Conservation (phyloP, 345 rosid species). For the Populus nigra region DNA sequence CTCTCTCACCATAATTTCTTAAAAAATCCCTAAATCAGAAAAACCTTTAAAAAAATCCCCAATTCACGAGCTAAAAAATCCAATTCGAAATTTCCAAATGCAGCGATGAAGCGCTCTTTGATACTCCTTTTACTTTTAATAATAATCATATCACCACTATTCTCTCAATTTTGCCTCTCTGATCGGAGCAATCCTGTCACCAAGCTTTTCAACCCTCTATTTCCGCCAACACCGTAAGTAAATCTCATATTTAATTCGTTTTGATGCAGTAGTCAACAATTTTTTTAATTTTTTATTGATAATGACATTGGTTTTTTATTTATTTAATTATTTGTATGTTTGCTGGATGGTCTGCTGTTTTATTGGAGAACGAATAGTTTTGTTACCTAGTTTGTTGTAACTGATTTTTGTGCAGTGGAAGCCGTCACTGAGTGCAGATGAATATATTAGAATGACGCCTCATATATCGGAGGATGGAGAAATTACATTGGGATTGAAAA, state of each 20-base stretch:
- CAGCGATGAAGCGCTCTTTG: slow-evolving; percentile 47
- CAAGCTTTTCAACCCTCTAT: slow-evolving; percentile 24
- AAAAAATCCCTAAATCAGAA: not conserved
- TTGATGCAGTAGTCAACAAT: not conserved
- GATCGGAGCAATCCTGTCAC: slow-evolving; percentile 17
- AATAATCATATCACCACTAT: slow-evolving; percentile 37
- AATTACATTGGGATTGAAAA: slow-evolving; percentile 23
- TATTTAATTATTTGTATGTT: not conserved
- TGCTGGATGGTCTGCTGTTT: not conserved
- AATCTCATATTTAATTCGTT: not conserved
- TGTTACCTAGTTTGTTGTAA: not conserved
- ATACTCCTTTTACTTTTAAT: slow-evolving; percentile 34
- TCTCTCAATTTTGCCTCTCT: slow-evolving; percentile 38
- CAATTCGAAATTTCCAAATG: not conserved
- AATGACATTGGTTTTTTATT: not conserved
- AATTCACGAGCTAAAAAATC: not conserved
- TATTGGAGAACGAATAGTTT: not conserved
- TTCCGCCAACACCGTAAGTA: slow-evolving; percentile 46
- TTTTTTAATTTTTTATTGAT: not conserved
- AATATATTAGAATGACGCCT: slow-evolving; percentile 23
- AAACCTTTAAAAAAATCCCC: not conserved
- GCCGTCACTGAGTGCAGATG: slow-evolving; percentile 20
- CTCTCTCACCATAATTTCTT: not conserved
- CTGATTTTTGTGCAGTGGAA: slow-evolving; percentile 14
- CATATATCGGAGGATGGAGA: slow-evolving; percentile 23